phyloP scores from a whole-genome alignment of 2,329 filamentous ascomycete species.

The Epichloe amarillans region DNA sequence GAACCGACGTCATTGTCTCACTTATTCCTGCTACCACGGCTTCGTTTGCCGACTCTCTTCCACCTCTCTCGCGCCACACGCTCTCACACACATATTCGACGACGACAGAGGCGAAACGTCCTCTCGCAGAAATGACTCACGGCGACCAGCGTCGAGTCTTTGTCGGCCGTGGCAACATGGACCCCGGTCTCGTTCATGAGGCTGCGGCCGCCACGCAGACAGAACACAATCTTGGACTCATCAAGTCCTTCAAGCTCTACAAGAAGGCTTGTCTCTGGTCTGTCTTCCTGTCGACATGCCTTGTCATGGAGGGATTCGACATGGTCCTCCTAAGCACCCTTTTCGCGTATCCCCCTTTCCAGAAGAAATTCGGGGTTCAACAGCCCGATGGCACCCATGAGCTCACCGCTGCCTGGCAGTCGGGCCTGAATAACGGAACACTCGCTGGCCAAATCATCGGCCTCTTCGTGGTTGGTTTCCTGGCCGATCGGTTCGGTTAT shows the following conservation, averaged over 20 bases:
- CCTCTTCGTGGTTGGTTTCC: constrained; percentile 32
- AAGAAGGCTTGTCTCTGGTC: constrained; percentile 24
- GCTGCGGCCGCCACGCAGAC: constrained; percentile 17
- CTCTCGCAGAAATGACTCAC: background rate
- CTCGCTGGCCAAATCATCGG: constrained; percentile 37
- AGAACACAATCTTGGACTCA: constrained; percentile 20
- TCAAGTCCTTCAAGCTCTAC: constrained; percentile 26
- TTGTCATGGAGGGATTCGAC: constrained; percentile 30
- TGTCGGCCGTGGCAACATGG: constrained; percentile 5
- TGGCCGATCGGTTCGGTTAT: constrained; percentile 33
- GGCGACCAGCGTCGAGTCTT: constrained; percentile 4
- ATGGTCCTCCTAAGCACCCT: constrained; percentile 25
- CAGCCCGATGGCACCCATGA: constrained; percentile 27
- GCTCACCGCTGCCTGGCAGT: constrained; percentile 38
- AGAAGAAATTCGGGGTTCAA: constrained; percentile 24
- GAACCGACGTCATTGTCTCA: background rate
- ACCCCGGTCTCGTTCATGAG: constrained; percentile 8
- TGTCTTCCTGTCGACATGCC: constrained; percentile 23
- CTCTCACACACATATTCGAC: too few relatives aligned
- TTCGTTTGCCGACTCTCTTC: too few relatives aligned
- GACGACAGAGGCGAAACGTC: too few relatives aligned
- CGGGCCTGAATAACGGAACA: constrained; percentile 34
- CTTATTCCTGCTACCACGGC: background rate
- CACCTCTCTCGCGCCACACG: too few relatives aligned
- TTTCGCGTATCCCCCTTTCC: constrained; percentile 28